Percentiles rank a stretch among this genome's conserved stretches.
These are phyloP conservation scores for Rhododendron kiyosumense DNA, from an alignment of 148 eudicot genomes.

Conservation along the genomic window DNA sequence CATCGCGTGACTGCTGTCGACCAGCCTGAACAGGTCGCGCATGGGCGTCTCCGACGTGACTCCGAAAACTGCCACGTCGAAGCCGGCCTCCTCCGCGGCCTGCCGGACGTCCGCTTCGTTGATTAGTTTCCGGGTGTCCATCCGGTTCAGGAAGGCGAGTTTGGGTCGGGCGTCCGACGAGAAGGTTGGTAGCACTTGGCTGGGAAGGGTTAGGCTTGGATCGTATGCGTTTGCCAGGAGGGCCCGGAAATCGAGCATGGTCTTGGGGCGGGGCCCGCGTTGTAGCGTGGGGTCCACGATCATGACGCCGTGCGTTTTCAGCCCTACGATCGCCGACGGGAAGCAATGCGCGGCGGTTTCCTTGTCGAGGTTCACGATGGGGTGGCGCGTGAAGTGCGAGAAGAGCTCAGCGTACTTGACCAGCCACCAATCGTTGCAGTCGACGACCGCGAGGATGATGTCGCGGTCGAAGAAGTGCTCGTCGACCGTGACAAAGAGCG, in stretches of 20 bases:
- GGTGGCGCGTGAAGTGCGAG: slow-evolving; percentile 31
- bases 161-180: slow-evolving; percentile 11
- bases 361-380: slow-evolving; percentile 41
- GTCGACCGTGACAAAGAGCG: slow-evolving; percentile 42
- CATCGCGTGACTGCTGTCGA: slow-evolving; percentile 9
- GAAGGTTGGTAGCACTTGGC: background rate
- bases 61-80: slow-evolving; percentile 42
- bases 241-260: slow-evolving; percentile 37
- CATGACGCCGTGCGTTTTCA: slow-evolving; percentile 55
- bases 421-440: slow-evolving; percentile 46
- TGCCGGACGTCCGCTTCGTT: slow-evolving; percentile 10
- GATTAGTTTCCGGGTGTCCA: background rate
- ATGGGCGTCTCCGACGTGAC: slow-evolving; percentile 28
- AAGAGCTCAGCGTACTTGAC: slow-evolving; percentile 44
- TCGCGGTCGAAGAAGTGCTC: slow-evolving; percentile 33
- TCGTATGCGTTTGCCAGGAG: slow-evolving; percentile 29
- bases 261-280: slow-evolving; percentile 23
- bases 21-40: slow-evolving; percentile 25
- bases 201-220: background rate
- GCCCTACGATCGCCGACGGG: slow-evolving; percentile 35
- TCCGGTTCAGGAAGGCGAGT: slow-evolving; percentile 17
- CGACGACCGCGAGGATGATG: slow-evolving; percentile 34
- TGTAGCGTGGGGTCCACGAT: slow-evolving; percentile 34
- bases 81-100: slow-evolving; percentile 41
- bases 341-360: slow-evolving; percentile 45